Evolutionary conservation across 2,329 filamentous ascomycete genomes (phyloP).

Genomic region (Helminthosporium solani): DNA sequence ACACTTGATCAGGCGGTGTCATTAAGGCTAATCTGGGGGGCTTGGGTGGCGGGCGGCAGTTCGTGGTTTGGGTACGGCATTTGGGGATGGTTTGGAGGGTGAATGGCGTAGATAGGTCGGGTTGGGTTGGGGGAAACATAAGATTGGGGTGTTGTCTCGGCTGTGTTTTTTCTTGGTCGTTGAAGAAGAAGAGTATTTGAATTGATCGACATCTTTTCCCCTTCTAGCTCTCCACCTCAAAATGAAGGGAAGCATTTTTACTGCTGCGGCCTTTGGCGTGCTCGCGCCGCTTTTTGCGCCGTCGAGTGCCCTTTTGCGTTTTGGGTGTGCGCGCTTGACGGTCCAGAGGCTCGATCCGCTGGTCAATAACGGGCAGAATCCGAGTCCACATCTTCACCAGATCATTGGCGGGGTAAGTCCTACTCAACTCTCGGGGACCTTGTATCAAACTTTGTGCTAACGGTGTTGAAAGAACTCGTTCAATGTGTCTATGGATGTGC

Average conservation of each 20-base stretch:
- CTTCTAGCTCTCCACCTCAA: constrained; percentile 2
- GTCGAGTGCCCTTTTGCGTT: constrained; percentile 22
- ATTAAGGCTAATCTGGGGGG: background rate
- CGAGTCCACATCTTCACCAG: constrained; percentile 25
- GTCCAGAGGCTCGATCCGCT: constrained; percentile 16
- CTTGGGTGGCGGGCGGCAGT: constrained; percentile 1
- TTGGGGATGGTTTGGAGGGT: background rate
- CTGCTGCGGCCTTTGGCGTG: constrained; percentile 19
- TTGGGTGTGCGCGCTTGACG: constrained; percentile 7
- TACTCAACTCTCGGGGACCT: background rate
- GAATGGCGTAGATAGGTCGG: too few species aligned
- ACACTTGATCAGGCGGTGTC: background rate
- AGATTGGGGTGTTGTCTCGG: background rate
- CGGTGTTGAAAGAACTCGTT: constrained; percentile 44
- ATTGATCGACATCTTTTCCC: background rate
- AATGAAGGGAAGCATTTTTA: constrained; percentile 22
- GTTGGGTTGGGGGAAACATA: background rate
- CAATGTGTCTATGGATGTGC: constrained; percentile 45
- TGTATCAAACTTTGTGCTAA: too few species aligned
- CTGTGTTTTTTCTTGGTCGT: too few species aligned
- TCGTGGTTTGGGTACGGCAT: background rate
- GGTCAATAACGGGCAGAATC: constrained; percentile 14
- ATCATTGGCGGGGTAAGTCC: constrained; percentile 39
- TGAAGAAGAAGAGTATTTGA: background rate
- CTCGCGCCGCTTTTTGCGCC: constrained; percentile 21